Percentiles rank a stretch among this genome's conserved stretches.
Conservation (phyloP, 2,329 filamentous ascomycete species). For the Aureobasidium sp. region DNA sequence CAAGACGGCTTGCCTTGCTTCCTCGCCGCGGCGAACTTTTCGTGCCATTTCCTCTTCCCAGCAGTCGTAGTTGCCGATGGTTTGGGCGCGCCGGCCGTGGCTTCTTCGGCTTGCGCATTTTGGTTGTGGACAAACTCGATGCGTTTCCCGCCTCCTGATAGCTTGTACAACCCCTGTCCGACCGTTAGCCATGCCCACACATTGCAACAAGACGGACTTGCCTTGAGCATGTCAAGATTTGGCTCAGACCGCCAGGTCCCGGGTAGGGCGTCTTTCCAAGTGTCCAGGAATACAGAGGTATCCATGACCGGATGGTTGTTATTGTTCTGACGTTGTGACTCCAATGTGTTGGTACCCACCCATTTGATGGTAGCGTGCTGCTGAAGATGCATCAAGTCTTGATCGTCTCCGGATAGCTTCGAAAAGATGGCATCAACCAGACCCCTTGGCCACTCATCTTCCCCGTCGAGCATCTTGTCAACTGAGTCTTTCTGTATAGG, state of each 20-base stretch:
- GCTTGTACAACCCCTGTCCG: constrained; percentile 1
- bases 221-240: constrained; percentile 21
- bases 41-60: constrained; percentile 32
- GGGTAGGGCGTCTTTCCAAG: constrained; percentile 30
- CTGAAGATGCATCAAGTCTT: neutral
- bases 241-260: constrained; percentile 26
- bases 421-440: constrained; percentile 31
- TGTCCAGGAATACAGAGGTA: constrained; percentile 26
- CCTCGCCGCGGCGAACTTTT: constrained; percentile 27
- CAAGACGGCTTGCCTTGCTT: constrained; percentile 13
- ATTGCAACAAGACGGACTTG: neutral
- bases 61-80: constrained; percentile 14
- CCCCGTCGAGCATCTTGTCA: constrained; percentile 26
- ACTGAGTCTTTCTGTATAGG: constrained; percentile 23
- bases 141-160: neutral
- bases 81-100: neutral
- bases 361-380: constrained; percentile 1
- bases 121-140: neutral
- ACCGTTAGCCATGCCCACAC: neutral
- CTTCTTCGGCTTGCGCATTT: neutral
- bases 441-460: constrained; percentile 30
- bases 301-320: constrained; percentile 14
- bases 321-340: constrained; percentile 10
- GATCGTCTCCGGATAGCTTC: neutral
- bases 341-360: constrained; percentile 21